phyloP scores from a whole-genome alignment of 179 eudicot genomes.

The Drosera spatulata region DNA sequence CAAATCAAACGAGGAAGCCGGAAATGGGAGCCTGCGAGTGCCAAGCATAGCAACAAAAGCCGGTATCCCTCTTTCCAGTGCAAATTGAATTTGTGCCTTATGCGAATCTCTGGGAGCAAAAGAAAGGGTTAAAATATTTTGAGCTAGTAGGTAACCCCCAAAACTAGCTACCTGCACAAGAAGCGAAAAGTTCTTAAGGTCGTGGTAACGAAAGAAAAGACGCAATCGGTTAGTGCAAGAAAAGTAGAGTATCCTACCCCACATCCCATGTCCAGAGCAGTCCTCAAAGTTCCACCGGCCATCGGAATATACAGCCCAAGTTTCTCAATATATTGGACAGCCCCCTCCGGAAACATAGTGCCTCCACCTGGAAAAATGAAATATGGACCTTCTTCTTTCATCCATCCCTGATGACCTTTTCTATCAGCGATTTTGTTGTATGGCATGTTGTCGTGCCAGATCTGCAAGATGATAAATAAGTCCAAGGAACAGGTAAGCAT shows the following conservation, averaged over 20 bases:
- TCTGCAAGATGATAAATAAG: conserved; percentile 30
- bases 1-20: conserved; percentile 86
- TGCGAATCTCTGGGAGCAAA: conserved; percentile 98
- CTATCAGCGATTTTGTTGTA: conserved; percentile 88
- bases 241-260: conserved; percentile 49
- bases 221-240: conserved; percentile 1
- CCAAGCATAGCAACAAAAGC: conserved; percentile 98
- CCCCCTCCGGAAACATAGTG: conserved; percentile 97
- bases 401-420: conserved; percentile 99
- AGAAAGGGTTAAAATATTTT: conserved; percentile 67
- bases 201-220: not conserved
- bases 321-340: conserved; percentile 77
- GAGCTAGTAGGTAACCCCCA: conserved; percentile 72
- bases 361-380: conserved; percentile 97
- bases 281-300: conserved; percentile 68
- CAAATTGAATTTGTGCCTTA: conserved; percentile 91
- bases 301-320: conserved; percentile 85
- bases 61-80: conserved; percentile 89
- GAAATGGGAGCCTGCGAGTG: conserved; percentile 84
- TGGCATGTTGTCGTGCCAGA: conserved; percentile 98
- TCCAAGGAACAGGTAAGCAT: not conserved
- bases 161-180: conserved; percentile 86
- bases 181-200: conserved; percentile 2
- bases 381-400: conserved; percentile 82
- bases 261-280: conserved; percentile 99